phyloP scores from a whole-genome alignment of 2,329 filamentous ascomycete species.

The Gnomoniopsis smithogilvyi region DNA sequence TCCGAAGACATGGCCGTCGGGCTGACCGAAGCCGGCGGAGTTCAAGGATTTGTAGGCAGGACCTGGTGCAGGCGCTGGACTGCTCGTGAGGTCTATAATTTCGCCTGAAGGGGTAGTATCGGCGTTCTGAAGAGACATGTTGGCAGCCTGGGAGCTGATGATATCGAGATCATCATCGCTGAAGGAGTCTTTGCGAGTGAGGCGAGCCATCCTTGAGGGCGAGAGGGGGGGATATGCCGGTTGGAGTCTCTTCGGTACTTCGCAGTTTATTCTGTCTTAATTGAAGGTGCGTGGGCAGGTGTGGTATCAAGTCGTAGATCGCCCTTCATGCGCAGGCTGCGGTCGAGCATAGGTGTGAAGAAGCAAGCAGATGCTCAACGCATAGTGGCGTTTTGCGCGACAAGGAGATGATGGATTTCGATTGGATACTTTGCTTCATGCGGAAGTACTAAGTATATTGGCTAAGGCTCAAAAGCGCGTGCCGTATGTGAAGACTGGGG shows the following conservation, averaged over 20 bases:
- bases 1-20: constrained; percentile 31
- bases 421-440: no score
- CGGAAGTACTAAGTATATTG: no score
- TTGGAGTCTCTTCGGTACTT: no score
- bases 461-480: neutral
- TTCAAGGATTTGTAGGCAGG: constrained; percentile 9
- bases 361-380: no score
- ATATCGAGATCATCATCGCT: constrained; percentile 34
- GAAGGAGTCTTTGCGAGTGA: constrained; percentile 28
- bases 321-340: no score
- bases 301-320: no score
- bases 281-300: no score
- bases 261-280: no score
- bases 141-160: constrained; percentile 31
- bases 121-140: constrained; percentile 16
- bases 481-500: neutral
- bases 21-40: constrained; percentile 10
- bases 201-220: constrained; percentile 23
- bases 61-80: constrained; percentile 20
- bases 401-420: no score
- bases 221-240: neutral
- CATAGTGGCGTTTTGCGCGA: no score
- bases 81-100: constrained; percentile 28
- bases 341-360: no score
- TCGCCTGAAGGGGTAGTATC: constrained; percentile 22